Percentiles rank a stretch among this genome's conserved stretches.
These are phyloP conservation scores for Acorus calamus DNA, from an alignment of 106 monocot species.

Conservation along the genomic window DNA sequence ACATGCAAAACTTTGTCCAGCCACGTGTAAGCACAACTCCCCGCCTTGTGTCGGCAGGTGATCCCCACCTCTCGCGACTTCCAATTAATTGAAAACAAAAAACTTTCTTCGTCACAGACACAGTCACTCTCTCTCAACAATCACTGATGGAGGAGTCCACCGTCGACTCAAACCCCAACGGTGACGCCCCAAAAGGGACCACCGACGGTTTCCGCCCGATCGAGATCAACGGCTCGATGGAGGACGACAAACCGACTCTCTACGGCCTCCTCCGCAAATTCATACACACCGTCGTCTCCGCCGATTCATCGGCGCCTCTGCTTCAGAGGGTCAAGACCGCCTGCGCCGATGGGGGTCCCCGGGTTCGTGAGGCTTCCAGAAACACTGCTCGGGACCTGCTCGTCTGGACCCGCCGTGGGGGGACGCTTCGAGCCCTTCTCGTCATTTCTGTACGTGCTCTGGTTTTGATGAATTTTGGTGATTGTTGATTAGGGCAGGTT, in stretches of 20 bases:
- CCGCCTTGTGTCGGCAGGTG: too few relatives aligned
- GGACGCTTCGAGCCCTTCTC: constrained; percentile 57
- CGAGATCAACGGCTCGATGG: constrained; percentile 23
- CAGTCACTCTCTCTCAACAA: too few relatives aligned
- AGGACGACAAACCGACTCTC: constrained; percentile 31
- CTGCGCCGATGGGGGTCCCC: constrained; percentile 29
- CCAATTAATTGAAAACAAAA: too few relatives aligned
- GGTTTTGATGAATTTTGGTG: not conserved
- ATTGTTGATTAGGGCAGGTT: not conserved
- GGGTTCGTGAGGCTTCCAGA: constrained; percentile 51
- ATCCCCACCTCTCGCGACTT: too few relatives aligned
- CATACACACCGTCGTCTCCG: constrained; percentile 26
- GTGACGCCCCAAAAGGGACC: too few relatives aligned
- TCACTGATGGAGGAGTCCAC: too few relatives aligned
- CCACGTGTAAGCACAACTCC: too few relatives aligned
- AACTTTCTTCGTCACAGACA: too few relatives aligned
- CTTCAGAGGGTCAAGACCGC: constrained; percentile 33
- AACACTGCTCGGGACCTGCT: constrained; percentile 55
- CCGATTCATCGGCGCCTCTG: constrained; percentile 25
- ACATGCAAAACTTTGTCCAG: too few relatives aligned
- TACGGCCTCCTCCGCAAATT: constrained; percentile 35
- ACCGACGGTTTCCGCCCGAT: constrained; percentile 20
- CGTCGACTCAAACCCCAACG: too few relatives aligned
- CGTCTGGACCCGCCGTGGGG: constrained; percentile 57
- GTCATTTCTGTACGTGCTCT: constrained; percentile 57